phyloP scores from a whole-genome alignment of 1,139 yeast species.

The Hyphopichia wangnamkhiaoensis region DNA sequence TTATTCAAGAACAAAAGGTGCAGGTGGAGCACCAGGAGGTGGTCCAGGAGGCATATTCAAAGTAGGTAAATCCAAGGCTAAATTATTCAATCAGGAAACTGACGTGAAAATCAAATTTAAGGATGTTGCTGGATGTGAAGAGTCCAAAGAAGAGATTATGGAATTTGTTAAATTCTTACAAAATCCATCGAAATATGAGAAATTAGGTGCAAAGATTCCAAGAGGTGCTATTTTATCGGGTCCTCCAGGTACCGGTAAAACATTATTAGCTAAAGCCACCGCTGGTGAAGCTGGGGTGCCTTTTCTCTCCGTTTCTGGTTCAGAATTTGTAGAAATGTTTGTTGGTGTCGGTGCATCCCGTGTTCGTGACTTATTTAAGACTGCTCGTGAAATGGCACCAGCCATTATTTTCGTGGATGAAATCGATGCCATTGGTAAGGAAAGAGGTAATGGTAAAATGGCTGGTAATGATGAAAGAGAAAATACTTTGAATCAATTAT shows the following conservation, averaged over 20 bases:
- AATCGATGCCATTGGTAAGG: constrained; percentile 97
- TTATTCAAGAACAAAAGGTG: too few relatives aligned
- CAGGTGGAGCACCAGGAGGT: constrained; percentile 58
- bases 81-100: constrained; percentile 87
- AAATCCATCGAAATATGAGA: constrained; percentile 85
- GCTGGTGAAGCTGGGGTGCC: constrained; percentile 99
- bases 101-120: constrained; percentile 85
- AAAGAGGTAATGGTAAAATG: constrained; percentile 79
- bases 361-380: constrained; percentile 90
- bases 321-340: constrained; percentile 98
- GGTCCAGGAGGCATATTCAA: constrained; percentile 67
- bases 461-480: constrained; percentile 97
- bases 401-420: constrained; percentile 94
- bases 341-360: constrained; percentile 99
- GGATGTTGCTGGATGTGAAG: constrained; percentile 97
- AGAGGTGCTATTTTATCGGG: constrained; percentile 97
- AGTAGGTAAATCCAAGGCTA: constrained; percentile 87
- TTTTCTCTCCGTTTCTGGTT: constrained; percentile 90
- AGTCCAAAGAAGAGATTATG: constrained; percentile 97
- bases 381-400: constrained; percentile 92
- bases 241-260: constrained; percentile 99
- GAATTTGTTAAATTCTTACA: constrained; percentile 93
- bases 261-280: constrained; percentile 94
- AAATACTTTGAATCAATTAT: constrained; percentile 88
- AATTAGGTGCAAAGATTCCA: constrained; percentile 94